phyloP scores from a whole-genome alignment of 1,284 basidiomycete species.

The Sanghuangporus baumii region DNA sequence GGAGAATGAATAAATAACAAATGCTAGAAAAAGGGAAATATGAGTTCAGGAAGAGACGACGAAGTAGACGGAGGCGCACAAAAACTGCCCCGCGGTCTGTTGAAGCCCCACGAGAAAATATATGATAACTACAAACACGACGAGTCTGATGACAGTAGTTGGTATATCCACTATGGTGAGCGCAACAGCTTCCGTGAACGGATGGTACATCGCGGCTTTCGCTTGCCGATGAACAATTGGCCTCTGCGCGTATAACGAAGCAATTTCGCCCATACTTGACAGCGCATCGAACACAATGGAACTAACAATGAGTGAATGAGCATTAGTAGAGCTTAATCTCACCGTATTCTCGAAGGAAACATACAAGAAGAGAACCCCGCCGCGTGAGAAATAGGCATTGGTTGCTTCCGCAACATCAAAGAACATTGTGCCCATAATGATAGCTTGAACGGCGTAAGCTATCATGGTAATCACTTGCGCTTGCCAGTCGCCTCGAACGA shows the following conservation, averaged over 20 bases:
- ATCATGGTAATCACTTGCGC: conserved; percentile 32
- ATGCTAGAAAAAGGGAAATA: conserved; percentile 27
- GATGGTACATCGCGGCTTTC: conserved; percentile 58
- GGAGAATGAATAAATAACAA: conserved; percentile 41
- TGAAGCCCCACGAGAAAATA: conserved; percentile 65
- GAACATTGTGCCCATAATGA: conserved; percentile 79
- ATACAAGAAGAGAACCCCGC: conserved; percentile 71
- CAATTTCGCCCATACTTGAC: conserved; percentile 67
- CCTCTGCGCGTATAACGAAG: conserved; percentile 64
- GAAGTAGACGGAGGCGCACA: conserved; percentile 34
- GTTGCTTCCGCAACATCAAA: conserved; percentile 57
- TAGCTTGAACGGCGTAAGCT: conserved; percentile 55
- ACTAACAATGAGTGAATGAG: conserved; percentile 25
- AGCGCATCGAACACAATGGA: conserved; percentile 50
- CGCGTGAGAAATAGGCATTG: conserved; percentile 70
- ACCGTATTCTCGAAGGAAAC: conserved; percentile 19
- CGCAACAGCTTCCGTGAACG: conserved; percentile 61
- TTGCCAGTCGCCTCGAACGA: conserved; percentile 33
- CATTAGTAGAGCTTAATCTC: neutral
- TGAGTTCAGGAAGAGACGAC: neutral
- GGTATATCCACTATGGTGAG: conserved; percentile 69
- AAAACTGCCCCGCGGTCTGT: conserved; percentile 48
- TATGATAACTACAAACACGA: conserved; percentile 49
- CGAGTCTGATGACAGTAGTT: conserved; percentile 47
- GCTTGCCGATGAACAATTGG: conserved; percentile 63